Evolutionary conservation across 2,329 filamentous ascomycete species (phyloP).

Genomic region (Pseudopyrenochaeta lycopersici): DNA sequence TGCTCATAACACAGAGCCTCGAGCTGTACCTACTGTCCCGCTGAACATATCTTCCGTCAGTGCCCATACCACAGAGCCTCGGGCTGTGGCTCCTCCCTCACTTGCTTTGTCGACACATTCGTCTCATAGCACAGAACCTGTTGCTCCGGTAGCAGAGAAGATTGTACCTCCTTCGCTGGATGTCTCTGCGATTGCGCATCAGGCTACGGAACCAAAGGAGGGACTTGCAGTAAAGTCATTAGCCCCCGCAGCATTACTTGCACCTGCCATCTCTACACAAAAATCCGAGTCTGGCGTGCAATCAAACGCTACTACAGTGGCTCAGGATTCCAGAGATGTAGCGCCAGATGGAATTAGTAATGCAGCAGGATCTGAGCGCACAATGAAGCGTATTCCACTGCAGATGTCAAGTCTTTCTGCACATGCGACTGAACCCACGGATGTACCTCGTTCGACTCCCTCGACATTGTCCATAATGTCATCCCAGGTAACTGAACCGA

Average conservation of each 20-base stretch:
- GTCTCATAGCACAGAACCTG: slow-evolving; percentile 35
- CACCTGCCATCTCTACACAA: slow-evolving; percentile 41
- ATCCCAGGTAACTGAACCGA: slow-evolving; percentile 35
- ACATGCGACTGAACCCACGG: slow-evolving; percentile 37
- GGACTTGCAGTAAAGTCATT: slow-evolving; percentile 23
- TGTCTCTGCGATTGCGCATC: slow-evolving; percentile 37
- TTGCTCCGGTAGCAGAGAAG: slow-evolving; percentile 40
- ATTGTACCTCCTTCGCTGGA: slow-evolving; percentile 33
- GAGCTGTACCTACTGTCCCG: slow-evolving; percentile 17
- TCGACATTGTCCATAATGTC: slow-evolving; percentile 33
- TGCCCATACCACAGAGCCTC: slow-evolving; percentile 37
- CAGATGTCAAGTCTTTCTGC: slow-evolving; percentile 37
- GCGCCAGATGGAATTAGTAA: neutral
- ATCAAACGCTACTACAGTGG: neutral
- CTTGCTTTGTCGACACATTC: slow-evolving; percentile 30
- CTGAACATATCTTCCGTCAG: slow-evolving; percentile 34
- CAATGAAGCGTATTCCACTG: slow-evolving; percentile 17
- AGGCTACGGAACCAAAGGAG: slow-evolving; percentile 39
- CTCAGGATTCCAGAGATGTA: slow-evolving; percentile 1
- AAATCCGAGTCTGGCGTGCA: slow-evolving; percentile 30
- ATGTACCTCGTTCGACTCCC: slow-evolving; percentile 18
- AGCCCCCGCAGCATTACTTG: slow-evolving; percentile 27
- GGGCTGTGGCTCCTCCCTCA: slow-evolving; percentile 15
- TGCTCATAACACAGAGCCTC: slow-evolving; percentile 34
- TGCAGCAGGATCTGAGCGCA: neutral